Evolutionary conservation across 768 basidiomycete species (phyloP), one percentile per base, ranked within the genome.

Genomic region (Podaxis mareebaensis): DNA sequence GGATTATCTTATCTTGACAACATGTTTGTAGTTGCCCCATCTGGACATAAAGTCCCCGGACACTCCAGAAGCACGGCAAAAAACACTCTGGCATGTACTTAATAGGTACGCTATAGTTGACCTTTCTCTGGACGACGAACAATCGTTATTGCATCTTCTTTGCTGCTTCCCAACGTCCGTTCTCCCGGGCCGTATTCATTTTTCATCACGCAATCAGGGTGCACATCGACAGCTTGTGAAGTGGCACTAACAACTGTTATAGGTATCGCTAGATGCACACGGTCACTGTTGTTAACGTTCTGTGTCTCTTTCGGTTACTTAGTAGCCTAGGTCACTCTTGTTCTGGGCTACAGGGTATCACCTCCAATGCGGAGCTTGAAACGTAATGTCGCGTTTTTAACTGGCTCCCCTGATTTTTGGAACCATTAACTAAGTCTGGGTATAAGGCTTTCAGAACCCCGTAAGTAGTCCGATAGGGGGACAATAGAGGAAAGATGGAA

Each of bases 311-410:
- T 51, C 26, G 26, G 49, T 28, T 24, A 40, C 51, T 36, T 38
- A 15, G 46, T 13, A 49, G 24, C 12, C 22, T 28, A 39, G 20
- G 5, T 15, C 15, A 5, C 36, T 5, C 28, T 39, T 24, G 33
- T 24, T 53, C 51, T 33, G 38, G 60, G 51, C 26, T 28, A 5
- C 22, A 51, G 39, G 26, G 61, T 28, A 53, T 40, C 61, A 63
- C 46, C 42, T 22, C 22, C 53, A 55, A 63, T 39, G 33, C 53
- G 61, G 20, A 22, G 61, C 53, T 33, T 22, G 12, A 40, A 30
- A 58, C 5, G 60, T 63, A 63, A 63, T 57, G 46, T 15, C 62
- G 36, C 36, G 20, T 57, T 56, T 63, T 15, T 58, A 12, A 63
- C 44, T 57, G 62, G 62, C 42, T 42, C 55, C 49, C 62, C 54